Conservation (phyloP, 495 filamentous ascomycete genomes). For the Bacidia rubella region DNA sequence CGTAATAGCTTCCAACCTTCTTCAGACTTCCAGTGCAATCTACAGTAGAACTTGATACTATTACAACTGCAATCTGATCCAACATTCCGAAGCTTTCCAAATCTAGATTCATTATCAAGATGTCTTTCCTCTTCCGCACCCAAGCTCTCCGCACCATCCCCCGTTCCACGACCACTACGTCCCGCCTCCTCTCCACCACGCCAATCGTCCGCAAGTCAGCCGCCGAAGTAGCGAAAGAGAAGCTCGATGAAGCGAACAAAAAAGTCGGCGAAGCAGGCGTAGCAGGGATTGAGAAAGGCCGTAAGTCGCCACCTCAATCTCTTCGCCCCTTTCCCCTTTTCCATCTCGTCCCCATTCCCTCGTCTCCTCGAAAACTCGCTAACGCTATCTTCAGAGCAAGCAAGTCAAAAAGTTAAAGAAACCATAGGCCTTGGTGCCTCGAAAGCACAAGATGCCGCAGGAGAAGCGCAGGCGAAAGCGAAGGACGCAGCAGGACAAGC, state of each 20-base stretch:
- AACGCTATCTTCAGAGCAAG: background rate
- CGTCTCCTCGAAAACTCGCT: background rate
- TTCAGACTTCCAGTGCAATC: no score
- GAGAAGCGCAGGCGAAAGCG: no score
- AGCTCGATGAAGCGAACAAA: constrained; percentile 41
- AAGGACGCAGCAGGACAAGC: no score
- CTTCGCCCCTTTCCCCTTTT: background rate
- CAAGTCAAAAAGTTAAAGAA: background rate
- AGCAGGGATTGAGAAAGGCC: constrained; percentile 47
- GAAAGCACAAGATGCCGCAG: no score
- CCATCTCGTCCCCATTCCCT: background rate
- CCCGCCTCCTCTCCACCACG: constrained; percentile 8
- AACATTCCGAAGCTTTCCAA: no score
- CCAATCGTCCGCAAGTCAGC: constrained; percentile 12
- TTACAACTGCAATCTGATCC: no score
- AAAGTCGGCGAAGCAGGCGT: constrained; percentile 40
- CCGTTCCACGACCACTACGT: no score
- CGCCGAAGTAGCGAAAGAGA: constrained; percentile 40
- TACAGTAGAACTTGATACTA: no score
- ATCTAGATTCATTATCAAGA: background rate
- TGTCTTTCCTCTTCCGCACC: background rate
- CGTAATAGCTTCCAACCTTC: no score
- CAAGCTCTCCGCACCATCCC: constrained; percentile 3
- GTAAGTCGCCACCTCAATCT: constrained; percentile 25
- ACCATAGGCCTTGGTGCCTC: background rate